Percentiles rank a stretch among this genome's conserved stretches.
Evolutionary conservation across 495 filamentous ascomycete species (phyloP).

Genomic region (Halenospora varia): DNA sequence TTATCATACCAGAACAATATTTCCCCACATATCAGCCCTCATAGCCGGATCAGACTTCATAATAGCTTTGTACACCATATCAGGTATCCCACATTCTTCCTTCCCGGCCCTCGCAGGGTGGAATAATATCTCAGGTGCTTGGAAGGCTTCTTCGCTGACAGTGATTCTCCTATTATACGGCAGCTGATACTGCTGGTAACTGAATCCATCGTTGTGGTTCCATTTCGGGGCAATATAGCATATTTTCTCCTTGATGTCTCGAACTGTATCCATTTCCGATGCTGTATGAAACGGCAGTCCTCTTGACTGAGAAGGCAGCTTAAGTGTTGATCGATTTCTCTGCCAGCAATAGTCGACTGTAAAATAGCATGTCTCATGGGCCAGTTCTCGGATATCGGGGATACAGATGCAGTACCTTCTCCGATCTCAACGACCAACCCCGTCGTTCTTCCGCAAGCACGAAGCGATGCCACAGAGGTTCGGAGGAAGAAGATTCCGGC

Average conservation of each 20-base stretch:
- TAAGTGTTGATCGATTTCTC: background rate
- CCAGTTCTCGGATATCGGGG: background rate
- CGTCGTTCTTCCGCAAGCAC: background rate
- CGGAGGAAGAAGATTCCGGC: background rate
- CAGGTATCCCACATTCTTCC: background rate
- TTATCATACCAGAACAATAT: background rate
- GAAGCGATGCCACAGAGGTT: background rate
- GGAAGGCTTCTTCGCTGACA: background rate
- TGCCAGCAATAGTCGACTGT: background rate
- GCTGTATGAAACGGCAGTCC: background rate
- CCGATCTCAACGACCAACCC: background rate
- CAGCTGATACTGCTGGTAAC: background rate
- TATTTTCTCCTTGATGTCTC: background rate
- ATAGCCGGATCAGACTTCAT: background rate
- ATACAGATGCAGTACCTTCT: background rate
- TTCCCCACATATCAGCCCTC: background rate
- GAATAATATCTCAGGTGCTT: background rate
- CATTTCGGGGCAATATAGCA: background rate
- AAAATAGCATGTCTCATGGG: background rate
- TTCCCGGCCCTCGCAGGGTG: background rate
- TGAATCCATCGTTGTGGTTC: background rate
- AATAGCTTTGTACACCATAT: background rate
- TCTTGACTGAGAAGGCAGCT: background rate
- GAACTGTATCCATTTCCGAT: background rate
- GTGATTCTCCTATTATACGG: background rate